Evolutionary conservation across 345 rosid species (phyloP).

Genomic region (Salix caprea): DNA sequence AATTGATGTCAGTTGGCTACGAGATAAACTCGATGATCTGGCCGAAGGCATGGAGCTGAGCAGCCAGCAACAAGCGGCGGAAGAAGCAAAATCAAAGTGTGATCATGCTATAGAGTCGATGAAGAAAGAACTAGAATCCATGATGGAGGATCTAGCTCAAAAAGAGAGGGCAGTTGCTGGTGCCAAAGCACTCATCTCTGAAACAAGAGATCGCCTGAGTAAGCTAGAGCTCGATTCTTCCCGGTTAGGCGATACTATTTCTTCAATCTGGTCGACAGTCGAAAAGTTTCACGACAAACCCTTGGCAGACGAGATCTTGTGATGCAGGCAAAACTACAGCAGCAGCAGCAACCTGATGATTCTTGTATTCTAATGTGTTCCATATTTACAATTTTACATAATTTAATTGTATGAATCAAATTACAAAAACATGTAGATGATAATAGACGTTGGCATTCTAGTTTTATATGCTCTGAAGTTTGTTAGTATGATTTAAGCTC

Average conservation of each 20-base stretch:
- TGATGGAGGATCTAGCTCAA: slow-evolving; percentile 35
- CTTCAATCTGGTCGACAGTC: slow-evolving; percentile 25
- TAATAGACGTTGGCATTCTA: background rate
- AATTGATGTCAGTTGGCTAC: slow-evolving; percentile 67
- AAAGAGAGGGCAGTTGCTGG: slow-evolving; percentile 48
- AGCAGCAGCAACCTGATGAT: background rate
- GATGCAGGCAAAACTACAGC: slow-evolving; percentile 7
- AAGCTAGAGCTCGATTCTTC: slow-evolving; percentile 49
- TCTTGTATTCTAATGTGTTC: background rate
- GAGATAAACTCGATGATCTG: slow-evolving; percentile 44
- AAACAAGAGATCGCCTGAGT: slow-evolving; percentile 29
- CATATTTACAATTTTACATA: background rate
- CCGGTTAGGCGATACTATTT: slow-evolving; percentile 31
- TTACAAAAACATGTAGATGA: slow-evolving; percentile 4
- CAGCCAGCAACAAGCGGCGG: slow-evolving; percentile 33
- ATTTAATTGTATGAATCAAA: slow-evolving; percentile 6
- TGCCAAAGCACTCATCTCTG: slow-evolving; percentile 29
- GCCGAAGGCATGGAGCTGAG: slow-evolving; percentile 49
- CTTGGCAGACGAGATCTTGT: slow-evolving; percentile 49
- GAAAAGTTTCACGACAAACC: slow-evolving; percentile 52
- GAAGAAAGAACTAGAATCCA: slow-evolving; percentile 44
- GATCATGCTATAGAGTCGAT: slow-evolving; percentile 35
- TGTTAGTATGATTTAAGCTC: background rate
- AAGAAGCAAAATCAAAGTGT: slow-evolving; percentile 39
- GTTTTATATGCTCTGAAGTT: background rate